phyloP scores from a whole-genome alignment of 768 basidiomycete genomes.

The Trametes maxima region DNA sequence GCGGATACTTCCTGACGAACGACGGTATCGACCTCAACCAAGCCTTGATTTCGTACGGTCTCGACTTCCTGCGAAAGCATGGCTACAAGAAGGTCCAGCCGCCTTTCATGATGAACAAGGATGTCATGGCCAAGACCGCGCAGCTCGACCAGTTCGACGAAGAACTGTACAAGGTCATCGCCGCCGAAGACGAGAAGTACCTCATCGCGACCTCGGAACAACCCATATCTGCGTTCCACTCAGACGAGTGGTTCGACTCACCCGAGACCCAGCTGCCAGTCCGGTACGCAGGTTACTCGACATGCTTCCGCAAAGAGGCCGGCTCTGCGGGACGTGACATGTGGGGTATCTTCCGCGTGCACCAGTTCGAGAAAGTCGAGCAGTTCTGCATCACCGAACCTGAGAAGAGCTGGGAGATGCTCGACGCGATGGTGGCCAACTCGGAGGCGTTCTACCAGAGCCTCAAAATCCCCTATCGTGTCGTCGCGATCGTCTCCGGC shows the following conservation, averaged over 20 bases:
- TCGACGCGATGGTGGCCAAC: conserved; percentile 87
- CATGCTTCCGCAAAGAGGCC: conserved; percentile 99
- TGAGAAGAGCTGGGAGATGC: conserved; percentile 91
- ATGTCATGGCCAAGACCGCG: conserved; percentile 96
- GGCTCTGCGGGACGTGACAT: conserved; percentile 97
- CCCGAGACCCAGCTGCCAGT: conserved; percentile 92
- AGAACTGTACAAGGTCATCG: conserved; percentile 96
- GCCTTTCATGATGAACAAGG: conserved; percentile 98
- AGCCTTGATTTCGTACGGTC: conserved; percentile 90
- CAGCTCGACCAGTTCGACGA: conserved; percentile 99
- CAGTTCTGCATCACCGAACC: conserved; percentile 96
- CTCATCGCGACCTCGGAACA: conserved; percentile 99
- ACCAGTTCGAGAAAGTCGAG: conserved; percentile 99
- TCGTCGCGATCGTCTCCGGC: conserved; percentile 94
- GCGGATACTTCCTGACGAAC: conserved; percentile 94
- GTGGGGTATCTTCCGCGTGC: conserved; percentile 99
- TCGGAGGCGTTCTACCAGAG: conserved; percentile 97
- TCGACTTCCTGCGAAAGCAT: conserved; percentile 84
- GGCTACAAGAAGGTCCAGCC: conserved; percentile 95
- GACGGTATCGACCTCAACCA: conserved; percentile 98
- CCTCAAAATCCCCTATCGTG: conserved; percentile 87
- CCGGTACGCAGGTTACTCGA: conserved; percentile 85
- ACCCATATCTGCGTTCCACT: conserved; percentile 94
- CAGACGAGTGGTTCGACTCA: conserved; percentile 97
- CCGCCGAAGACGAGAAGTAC: conserved; percentile 93